Base-by-base conservation (phyloP, 345 rosid species). In the Excoecaria agallocha region DNA sequence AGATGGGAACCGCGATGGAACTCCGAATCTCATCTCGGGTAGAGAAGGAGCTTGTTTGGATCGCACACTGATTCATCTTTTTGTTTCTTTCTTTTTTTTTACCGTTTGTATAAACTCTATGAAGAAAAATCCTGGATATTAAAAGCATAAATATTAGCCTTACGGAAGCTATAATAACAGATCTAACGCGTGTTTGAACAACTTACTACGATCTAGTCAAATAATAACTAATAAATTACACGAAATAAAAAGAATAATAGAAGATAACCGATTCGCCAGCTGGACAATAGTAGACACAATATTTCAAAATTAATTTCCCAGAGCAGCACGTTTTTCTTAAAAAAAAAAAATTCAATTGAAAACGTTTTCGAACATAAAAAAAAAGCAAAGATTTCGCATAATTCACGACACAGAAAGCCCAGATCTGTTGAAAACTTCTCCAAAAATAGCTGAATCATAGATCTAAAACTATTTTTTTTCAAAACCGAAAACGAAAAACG, bases 41-140 rank as follows among this genome's bases (percentile, higher is more conserved):
- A 39, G 84, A 77, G 70, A 87, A 85, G 8, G 81, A 74, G 74
- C 49, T 86, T 68, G 82, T 87, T 75, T 86, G 90, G 77, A 86
- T 81, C 82, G 76, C 87, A 77, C 85, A 89, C 86, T 86, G 89
- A 61, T 88, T 90, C 97, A 90, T 90, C 20, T 19, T 25, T 30
- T 46, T 30, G 30, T 30, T 30, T 30, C 30, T 50, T 65, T 51
- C n/a, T 11, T 69, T 41, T 38, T 24, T 50, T 58, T 12, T 16
- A 1, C 16, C 12, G 45, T n/a, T 24, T 8, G 22, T 30, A 50
- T 37, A 62, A 64, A 7, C 12, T 39, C 35, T 20, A 13, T 3
- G 19, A 60, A 52, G 25, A 60, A 66, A 70, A 77, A 17, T 52
- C 74, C 74, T 70, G 70, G 9, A 19, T 0, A 66, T 16, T 16